A percentile compares a stretch with the other conserved stretches of the same genome.
Conservation (phyloP, 2,329 filamentous ascomycete species). For the Lecanicillium sp. region DNA sequence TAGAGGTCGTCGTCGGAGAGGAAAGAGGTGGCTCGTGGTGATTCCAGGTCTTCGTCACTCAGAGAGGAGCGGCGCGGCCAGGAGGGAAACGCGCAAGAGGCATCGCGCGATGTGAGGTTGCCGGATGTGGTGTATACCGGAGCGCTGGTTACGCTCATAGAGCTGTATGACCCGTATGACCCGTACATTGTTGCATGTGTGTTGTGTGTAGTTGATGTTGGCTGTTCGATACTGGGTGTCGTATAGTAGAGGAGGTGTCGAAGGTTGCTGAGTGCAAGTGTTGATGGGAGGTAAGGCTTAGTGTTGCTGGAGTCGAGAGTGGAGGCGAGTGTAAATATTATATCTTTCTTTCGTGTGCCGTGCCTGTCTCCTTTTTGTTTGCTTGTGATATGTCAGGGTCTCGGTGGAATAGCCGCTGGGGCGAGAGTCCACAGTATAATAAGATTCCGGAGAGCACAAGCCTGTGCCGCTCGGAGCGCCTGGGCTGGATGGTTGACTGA, state of each 20-base stretch:
- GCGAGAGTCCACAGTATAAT: too few relatives aligned
- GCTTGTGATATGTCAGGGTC: too few relatives aligned
- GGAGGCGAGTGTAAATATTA: too few relatives aligned
- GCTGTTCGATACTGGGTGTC: slow-evolving; percentile 13
- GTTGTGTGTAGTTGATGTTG: slow-evolving; percentile 15
- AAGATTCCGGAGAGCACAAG: too few relatives aligned
- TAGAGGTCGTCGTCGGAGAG: slow-evolving; percentile 59
- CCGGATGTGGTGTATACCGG: slow-evolving; percentile 38
- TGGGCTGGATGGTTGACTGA: too few relatives aligned
- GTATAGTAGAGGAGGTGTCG: slow-evolving; percentile 8
- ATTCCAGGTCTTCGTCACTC: slow-evolving; percentile 30
- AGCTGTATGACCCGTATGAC: slow-evolving; percentile 44
- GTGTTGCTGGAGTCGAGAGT: neutral
- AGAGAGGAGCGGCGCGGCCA: slow-evolving; percentile 51
- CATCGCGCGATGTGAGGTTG: slow-evolving; percentile 31
- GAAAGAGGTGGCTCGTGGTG: slow-evolving; percentile 42
- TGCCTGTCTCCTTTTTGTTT: too few relatives aligned
- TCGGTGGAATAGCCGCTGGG: too few relatives aligned
- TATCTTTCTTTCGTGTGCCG: too few relatives aligned
- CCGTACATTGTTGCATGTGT: slow-evolving; percentile 35
- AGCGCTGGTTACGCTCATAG: slow-evolving; percentile 32
- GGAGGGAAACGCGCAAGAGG: slow-evolving; percentile 48
- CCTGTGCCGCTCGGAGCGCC: too few relatives aligned
- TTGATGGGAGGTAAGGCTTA: neutral
- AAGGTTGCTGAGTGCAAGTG: slow-evolving; percentile 1